Percentiles rank a stretch among this genome's conserved stretches.
Evolutionary conservation across 2,329 filamentous ascomycete genomes (phyloP).

Genomic region (Ophiocordyceps robertsii): DNA sequence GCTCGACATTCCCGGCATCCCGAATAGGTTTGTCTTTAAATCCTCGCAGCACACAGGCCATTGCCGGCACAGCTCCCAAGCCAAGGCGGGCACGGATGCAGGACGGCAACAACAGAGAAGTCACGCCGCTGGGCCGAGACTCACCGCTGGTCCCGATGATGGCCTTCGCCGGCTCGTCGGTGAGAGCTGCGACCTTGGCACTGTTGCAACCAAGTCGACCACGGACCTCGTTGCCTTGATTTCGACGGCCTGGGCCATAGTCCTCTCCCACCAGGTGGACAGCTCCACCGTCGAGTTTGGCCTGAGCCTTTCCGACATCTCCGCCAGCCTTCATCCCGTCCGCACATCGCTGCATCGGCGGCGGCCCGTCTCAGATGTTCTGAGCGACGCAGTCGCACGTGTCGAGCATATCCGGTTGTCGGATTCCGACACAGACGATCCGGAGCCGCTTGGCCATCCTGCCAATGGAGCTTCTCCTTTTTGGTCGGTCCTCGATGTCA

Average conservation of each 20-base stretch:
- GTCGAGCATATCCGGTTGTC: not conserved
- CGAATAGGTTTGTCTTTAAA: not conserved
- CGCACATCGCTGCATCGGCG: not conserved
- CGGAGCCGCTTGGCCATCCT: not conserved
- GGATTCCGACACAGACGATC: not conserved
- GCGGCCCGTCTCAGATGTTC: not conserved
- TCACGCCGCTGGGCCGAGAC: not conserved
- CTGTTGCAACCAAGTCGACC: not conserved
- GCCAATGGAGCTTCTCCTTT: not conserved
- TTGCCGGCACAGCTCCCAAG: not conserved
- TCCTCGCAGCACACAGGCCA: not conserved
- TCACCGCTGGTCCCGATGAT: not conserved
- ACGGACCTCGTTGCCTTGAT: not conserved
- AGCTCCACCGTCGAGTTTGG: not conserved
- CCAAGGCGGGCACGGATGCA: not conserved
- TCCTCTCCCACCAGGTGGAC: not conserved
- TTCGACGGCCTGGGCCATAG: constrained; percentile 1
- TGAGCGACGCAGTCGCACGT: not conserved
- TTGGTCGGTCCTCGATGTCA: not conserved
- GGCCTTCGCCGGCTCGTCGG: not conserved
- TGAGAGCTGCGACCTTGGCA: not conserved
- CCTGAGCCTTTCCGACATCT: not conserved
- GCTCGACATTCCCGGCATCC: constrained; percentile 1
- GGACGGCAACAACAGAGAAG: not conserved
- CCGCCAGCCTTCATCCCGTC: not conserved